Base-by-base conservation (phyloP, 148 eudicot species). In the Polygonum aviculare region DNA sequence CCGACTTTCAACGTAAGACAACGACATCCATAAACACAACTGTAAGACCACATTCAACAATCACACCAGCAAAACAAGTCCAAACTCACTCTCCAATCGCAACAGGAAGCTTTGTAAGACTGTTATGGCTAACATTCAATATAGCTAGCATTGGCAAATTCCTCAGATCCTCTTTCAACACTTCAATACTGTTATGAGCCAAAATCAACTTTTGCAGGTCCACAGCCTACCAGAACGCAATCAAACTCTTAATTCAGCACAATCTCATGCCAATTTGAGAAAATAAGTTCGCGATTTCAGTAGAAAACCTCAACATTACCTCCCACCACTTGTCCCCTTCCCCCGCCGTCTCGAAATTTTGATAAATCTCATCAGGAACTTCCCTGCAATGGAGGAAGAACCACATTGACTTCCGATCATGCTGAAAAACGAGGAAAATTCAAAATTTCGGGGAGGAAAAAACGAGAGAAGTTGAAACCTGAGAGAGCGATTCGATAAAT, bases 311-410 rank as follows among this genome's bases (percentile, higher is more conserved):
- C 35, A 36, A 38, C 9, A 78, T 49, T 84, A 95, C 99, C 99
- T 95, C 99, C 99, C 99, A 95, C 99, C 99, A 95, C 47, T 87
- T 92, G 83, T 88, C 96, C 49, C 88, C 97, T 77, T 85, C 91
- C 38, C 87, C 85, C 47, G 87, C 86, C 45, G 92, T 85, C 80
- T 95, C 97, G 83, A 95, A 84, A 79, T 87, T 89, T 84, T 89
- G 83, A 79, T 95, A 95, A 44, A 95, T 90, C 85, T 92, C 94
- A 75, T 81, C 69, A 6, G 99, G 99, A 21, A 95, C 94, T 75
- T 95, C 96, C 75, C 99, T 95, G 93, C 78, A 51, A 76, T 76
- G 77, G 75, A 63, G 31, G 26, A 54, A 19, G 60, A 54, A 18
- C 5, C 5, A 5, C 26, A 54, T 54, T 7, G 60, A 54, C 6